These are phyloP conservation scores for Fusarium foetens DNA, from an alignment of 2,329 filamentous ascomycete genomes.

Conservation along the genomic window DNA sequence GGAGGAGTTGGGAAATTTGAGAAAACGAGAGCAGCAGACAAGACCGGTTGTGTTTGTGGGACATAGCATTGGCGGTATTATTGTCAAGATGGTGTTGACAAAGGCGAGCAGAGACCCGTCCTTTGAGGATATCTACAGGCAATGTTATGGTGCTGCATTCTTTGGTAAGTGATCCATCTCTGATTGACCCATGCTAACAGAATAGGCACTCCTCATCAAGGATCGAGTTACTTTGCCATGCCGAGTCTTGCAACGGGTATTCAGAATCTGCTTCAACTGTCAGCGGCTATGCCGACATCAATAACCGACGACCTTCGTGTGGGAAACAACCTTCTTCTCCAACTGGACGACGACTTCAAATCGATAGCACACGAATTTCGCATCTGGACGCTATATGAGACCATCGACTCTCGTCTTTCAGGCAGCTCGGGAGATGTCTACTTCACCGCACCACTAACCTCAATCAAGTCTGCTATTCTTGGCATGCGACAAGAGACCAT, in stretches of 20 bases:
- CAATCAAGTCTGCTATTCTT: slow-evolving; percentile 64
- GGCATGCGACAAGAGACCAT: slow-evolving; percentile 63
- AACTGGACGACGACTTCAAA: slow-evolving; percentile 65
- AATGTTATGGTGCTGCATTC: slow-evolving; percentile 70
- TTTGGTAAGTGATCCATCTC: slow-evolving; percentile 56
- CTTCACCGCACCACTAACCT: slow-evolving; percentile 68
- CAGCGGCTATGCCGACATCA: slow-evolving; percentile 60
- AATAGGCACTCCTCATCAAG: slow-evolving; percentile 68
- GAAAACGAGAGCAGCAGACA: slow-evolving; percentile 48
- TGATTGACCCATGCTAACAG: neutral
- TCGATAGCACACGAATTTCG: slow-evolving; percentile 66
- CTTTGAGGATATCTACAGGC: slow-evolving; percentile 59
- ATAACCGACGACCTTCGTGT: slow-evolving; percentile 63
- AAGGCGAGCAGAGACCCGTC: slow-evolving; percentile 54
- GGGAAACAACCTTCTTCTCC: slow-evolving; percentile 59
- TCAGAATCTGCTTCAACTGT: slow-evolving; percentile 61
- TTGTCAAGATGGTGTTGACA: slow-evolving; percentile 66
- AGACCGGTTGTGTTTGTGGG: slow-evolving; percentile 69
- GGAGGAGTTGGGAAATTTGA: slow-evolving; percentile 52
- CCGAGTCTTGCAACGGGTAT: slow-evolving; percentile 65
- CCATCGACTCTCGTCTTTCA: slow-evolving; percentile 66
- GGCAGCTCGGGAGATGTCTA: slow-evolving; percentile 59
- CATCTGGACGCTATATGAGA: slow-evolving; percentile 73
- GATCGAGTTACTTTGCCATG: slow-evolving; percentile 71
- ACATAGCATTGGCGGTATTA: slow-evolving; percentile 69